Percentiles rank a stretch among this genome's conserved stretches.
These are phyloP conservation scores for Suillus fuscotomentosus DNA, from an alignment of 768 basidiomycete species.

Conservation along the genomic window DNA sequence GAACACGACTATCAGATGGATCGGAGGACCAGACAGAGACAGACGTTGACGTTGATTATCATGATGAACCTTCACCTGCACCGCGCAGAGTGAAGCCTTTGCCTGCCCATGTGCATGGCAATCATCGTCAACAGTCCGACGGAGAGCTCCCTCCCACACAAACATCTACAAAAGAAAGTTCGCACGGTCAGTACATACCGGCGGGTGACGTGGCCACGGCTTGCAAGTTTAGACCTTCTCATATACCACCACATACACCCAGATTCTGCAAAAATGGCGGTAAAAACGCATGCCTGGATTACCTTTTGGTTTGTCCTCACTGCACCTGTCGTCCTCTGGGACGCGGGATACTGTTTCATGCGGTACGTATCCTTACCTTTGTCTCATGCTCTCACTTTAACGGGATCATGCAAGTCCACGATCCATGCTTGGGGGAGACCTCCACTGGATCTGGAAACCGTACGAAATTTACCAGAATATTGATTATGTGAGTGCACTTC, in stretches of 20 bases:
- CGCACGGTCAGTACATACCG: conserved; percentile 8
- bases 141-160: not conserved
- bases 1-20: conserved; percentile 5
- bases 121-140: not conserved
- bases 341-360: conserved; percentile 78
- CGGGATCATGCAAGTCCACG: conserved; percentile 55
- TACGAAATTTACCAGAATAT: conserved; percentile 79
- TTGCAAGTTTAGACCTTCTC: conserved; percentile 4
- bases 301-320: conserved; percentile 65
- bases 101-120: not conserved
- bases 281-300: conserved; percentile 56
- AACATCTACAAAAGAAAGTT: conserved; percentile 1
- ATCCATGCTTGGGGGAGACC: conserved; percentile 83
- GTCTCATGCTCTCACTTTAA: not conserved
- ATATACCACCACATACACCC: conserved; percentile 5
- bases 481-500: conserved; percentile 33
- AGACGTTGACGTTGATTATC: not conserved
- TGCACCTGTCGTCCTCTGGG: conserved; percentile 63
- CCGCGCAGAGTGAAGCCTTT: conserved; percentile 1
- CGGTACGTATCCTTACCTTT: conserved; percentile 47
- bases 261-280: conserved; percentile 37
- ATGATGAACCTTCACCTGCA: not conserved
- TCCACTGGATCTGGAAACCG: conserved; percentile 91
- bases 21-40: conserved; percentile 1
- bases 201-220: not conserved